Percentiles rank a stretch among this genome's conserved stretches.
These are phyloP conservation scores for Diaporthe australafricana DNA, from an alignment of 2,329 filamentous ascomycete species.

Conservation along the genomic window DNA sequence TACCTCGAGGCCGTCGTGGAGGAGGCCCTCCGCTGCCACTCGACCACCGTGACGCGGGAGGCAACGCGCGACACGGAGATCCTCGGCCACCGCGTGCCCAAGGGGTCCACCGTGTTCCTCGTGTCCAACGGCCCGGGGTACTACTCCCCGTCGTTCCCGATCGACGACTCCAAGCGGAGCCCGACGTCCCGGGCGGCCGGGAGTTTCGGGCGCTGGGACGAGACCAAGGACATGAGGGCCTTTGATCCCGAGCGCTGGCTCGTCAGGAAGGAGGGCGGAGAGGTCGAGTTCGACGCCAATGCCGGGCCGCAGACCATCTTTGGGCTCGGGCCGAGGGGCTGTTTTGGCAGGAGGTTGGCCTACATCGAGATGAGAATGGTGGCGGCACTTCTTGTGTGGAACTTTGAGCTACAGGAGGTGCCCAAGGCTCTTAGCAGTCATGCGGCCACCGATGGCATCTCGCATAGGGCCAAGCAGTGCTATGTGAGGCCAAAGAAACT, in stretches of 20 bases:
- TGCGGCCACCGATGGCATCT: background rate
- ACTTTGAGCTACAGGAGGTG: constrained; percentile 45
- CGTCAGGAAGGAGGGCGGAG: background rate
- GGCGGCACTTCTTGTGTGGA: constrained; percentile 39
- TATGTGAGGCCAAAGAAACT: too few species aligned
- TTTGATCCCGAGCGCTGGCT: constrained; percentile 25
- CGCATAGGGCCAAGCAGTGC: too few species aligned
- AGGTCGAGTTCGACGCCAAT: background rate
- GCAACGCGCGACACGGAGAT: constrained; percentile 52
- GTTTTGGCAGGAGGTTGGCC: background rate
- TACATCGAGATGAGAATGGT: background rate
- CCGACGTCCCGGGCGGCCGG: background rate
- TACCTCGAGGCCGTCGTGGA: constrained; percentile 59
- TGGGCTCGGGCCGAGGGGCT: background rate
- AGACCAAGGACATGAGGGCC: background rate
- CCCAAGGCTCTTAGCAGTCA: constrained; percentile 24
- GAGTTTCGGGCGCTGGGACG: background rate
- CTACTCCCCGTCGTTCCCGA: background rate
- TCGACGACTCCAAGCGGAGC: background rate
- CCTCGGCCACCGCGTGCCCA: constrained; percentile 53
- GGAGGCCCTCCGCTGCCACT: constrained; percentile 57
- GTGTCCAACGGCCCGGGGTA: constrained; percentile 47
- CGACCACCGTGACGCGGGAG: constrained; percentile 57
- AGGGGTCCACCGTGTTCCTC: constrained; percentile 56
- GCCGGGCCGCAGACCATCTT: background rate